Percentiles rank a stretch among this genome's conserved stretches.
Conservation (phyloP, 2,329 filamentous ascomycete genomes). For the Sordariomycetes sp. region DNA sequence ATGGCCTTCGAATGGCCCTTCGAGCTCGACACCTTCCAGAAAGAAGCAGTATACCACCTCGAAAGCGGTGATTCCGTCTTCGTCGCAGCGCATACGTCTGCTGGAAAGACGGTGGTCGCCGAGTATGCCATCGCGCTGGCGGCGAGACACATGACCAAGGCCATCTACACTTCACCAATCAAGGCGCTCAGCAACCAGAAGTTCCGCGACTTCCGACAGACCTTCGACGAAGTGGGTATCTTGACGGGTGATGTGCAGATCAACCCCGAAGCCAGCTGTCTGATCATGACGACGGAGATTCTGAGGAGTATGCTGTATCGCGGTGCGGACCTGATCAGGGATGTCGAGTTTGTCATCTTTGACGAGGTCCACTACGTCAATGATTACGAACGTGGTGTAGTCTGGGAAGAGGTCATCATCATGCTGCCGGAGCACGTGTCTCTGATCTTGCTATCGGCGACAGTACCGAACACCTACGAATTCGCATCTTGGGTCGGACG, state of each 20-base stretch:
- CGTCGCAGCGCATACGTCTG: slow-evolving; percentile 93
- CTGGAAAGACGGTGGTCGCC: slow-evolving; percentile 94
- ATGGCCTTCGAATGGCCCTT: slow-evolving; percentile 97
- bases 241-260: slow-evolving; percentile 97
- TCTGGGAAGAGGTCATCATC: slow-evolving; percentile 99
- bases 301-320: slow-evolving; percentile 96
- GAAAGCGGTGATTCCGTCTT: slow-evolving; percentile 97
- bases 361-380: slow-evolving; percentile 99
- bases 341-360: slow-evolving; percentile 98
- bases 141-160: slow-evolving; percentile 98
- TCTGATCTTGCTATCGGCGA: slow-evolving; percentile 88
- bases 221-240: slow-evolving; percentile 94
- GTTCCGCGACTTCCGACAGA: slow-evolving; percentile 84
- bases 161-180: slow-evolving; percentile 97
- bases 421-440: slow-evolving; percentile 98
- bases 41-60: slow-evolving; percentile 95
- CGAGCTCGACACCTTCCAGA: slow-evolving; percentile 95
- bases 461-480: slow-evolving; percentile 93
- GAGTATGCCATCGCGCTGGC: slow-evolving; percentile 98
- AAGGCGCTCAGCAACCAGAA: slow-evolving; percentile 98
- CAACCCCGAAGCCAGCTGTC: slow-evolving; percentile 89
- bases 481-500: slow-evolving; percentile 98
- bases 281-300: slow-evolving; percentile 99
- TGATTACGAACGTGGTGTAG: slow-evolving; percentile 87
- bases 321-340: slow-evolving; percentile 88